A percentile compares a stretch with the other conserved stretches of the same genome.
Evolutionary conservation across 441 rosid genomes (phyloP).

Genomic region (Gossypium aridum): DNA sequence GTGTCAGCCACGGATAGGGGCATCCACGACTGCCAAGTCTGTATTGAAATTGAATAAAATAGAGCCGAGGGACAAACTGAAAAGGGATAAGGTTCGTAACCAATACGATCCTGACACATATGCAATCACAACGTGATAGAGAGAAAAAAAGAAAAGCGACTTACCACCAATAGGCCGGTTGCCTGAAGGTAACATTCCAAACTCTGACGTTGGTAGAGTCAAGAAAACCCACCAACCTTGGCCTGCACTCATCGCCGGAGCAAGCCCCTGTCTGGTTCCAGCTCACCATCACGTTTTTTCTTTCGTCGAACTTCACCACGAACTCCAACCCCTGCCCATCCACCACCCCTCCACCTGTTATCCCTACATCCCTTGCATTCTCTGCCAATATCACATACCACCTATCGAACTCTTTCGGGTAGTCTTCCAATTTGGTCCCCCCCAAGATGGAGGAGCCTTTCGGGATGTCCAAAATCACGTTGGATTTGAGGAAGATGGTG

Average conservation of each 20-base stretch:
- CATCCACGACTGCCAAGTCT: background rate
- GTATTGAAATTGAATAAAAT: background rate
- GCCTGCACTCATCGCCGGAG: conserved; percentile 76
- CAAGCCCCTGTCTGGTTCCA: conserved; percentile 78
- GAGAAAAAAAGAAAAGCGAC: background rate
- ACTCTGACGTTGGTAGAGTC: conserved; percentile 48
- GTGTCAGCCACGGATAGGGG: background rate
- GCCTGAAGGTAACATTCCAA: conserved; percentile 49
- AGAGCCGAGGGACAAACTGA: background rate
- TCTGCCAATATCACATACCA: conserved; percentile 87
- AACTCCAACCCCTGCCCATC: conserved; percentile 77
- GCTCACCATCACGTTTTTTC: conserved; percentile 86
- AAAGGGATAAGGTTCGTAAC: background rate
- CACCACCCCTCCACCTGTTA: conserved; percentile 69
- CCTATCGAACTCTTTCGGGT: conserved; percentile 41
- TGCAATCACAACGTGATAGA: background rate
- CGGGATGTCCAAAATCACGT: conserved; percentile 51
- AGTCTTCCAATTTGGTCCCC: conserved; percentile 57
- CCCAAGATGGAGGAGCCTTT: conserved; percentile 58
- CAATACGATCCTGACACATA: background rate
- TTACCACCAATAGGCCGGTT: conserved; percentile 94
- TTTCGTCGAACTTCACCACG: conserved; percentile 49
- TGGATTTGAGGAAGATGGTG: conserved; percentile 59
- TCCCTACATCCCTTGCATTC: conserved; percentile 65
- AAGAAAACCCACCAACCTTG: conserved; percentile 65